Evolutionary conservation across 192 early-diverging fungal species (phyloP), one percentile per base, ranked within the genome.

Genomic region (Coemansia sp.): DNA sequence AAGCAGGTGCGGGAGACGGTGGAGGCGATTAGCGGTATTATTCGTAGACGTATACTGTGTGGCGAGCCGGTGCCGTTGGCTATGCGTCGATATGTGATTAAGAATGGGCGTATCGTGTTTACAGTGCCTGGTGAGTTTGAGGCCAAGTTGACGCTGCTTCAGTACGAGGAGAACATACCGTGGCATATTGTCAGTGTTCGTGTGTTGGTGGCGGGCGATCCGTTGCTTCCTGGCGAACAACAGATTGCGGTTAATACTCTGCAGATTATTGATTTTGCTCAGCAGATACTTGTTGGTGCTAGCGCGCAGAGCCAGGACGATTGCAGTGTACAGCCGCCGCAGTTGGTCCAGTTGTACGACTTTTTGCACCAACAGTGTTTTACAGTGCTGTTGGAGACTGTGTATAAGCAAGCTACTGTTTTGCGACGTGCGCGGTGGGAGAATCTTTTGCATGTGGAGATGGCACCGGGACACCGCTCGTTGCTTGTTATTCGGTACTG

Each of bases 101-200:
- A 65, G 12, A 79, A 88, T 61, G 94, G 93, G 38, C 84, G 90
- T 32, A 86, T 90, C 41, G 86, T 80, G 12, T 95, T 95, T 64
- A 61, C 69, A 0, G 88, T 93, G 10, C 59, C 58, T 4, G 57
- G 68, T 39, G 84, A 87, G 62, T 86, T 88, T 55, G 73, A 86
- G 60, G 84, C 85, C 4, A 76, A 84, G 1, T 70, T 94, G 48
- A 92, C 91, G n/a, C 79, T 94, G 10, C 73, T 85, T 49, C 87
- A 89, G 47, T 79, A 66, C 35, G 79, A 81, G 4, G 49, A 70
- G 29, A 67, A 83, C 11, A 67, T 84, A 24, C 84, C 84, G 0
- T 94, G 92, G 90, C 85, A 88, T 38, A 83, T 93, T 39, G 83
- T 92, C 0, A 82, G 84, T n/a, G 62, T 94, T 5, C 74, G 84